These are phyloP conservation scores for Margaritispora aquatica DNA, from an alignment of 495 filamentous ascomycete genomes.

Conservation along the genomic window DNA sequence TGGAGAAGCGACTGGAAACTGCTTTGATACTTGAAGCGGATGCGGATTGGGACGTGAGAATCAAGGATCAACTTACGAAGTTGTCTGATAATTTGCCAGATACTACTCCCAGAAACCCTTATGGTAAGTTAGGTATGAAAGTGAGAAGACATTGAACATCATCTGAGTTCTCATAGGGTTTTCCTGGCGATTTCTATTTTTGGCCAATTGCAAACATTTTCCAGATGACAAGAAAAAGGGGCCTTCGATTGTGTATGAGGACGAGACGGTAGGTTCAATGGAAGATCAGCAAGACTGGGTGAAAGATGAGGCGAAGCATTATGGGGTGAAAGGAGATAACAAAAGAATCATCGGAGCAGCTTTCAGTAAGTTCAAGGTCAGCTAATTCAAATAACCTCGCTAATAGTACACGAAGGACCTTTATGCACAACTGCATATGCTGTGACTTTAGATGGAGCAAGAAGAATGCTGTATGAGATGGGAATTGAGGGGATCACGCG, in stretches of 20 bases:
- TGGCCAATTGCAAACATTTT: background rate
- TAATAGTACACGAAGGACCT: too few species aligned
- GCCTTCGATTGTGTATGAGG: background rate
- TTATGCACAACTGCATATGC: background rate
- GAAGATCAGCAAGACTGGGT: background rate
- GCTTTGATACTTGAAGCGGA: slow-evolving; percentile 54
- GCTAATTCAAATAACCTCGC: background rate
- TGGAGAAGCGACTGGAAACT: slow-evolving; percentile 36
- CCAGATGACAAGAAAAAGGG: background rate
- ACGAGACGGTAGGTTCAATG: background rate
- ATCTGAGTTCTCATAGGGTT: background rate
- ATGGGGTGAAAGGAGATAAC: background rate
- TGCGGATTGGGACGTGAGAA: slow-evolving; percentile 49
- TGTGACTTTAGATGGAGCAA: background rate
- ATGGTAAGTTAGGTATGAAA: too few species aligned
- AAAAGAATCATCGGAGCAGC: background rate
- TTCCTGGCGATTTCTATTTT: background rate
- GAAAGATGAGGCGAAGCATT: background rate
- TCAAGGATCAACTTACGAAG: slow-evolving; percentile 39
- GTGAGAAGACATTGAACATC: too few species aligned
- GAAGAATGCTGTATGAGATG: background rate
- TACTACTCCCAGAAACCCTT: background rate
- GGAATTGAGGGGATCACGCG: background rate
- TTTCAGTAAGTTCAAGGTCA: background rate
- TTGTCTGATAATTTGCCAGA: background rate